Conservation (phyloP, 1,284 basidiomycete genomes). For the Xerocomus nothofagi region DNA sequence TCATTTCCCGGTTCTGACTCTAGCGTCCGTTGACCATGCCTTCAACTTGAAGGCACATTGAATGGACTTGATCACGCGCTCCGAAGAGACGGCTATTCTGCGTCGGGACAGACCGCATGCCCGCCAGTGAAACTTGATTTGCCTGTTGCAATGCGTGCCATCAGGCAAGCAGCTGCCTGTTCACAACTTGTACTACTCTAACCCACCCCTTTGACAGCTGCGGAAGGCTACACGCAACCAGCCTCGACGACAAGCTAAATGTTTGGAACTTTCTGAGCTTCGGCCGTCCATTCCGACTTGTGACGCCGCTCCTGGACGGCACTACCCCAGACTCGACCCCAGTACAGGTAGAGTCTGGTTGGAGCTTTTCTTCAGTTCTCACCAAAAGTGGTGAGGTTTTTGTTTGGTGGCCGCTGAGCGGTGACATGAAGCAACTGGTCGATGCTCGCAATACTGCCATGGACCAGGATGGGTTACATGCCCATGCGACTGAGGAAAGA, state of each 20-base stretch:
- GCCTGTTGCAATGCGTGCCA: constrained; percentile 53
- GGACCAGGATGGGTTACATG: constrained; percentile 43
- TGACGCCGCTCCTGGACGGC: constrained; percentile 49
- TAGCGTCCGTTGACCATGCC: constrained; percentile 6
- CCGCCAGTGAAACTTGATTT: constrained; percentile 58
- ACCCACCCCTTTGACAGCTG: constrained; percentile 47
- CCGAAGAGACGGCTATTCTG: constrained; percentile 56
- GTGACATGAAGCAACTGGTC: constrained; percentile 40
- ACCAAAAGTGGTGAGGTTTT: constrained; percentile 68
- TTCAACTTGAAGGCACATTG: constrained; percentile 56
- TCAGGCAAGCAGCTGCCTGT: constrained; percentile 49
- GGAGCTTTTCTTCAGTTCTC: constrained; percentile 71
- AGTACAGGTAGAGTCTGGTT: constrained; percentile 79
- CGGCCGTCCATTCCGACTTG: constrained; percentile 69
- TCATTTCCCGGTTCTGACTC: background rate
- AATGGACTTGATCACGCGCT: constrained; percentile 49
- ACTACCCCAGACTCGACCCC: constrained; percentile 48
- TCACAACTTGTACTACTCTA: constrained; percentile 10
- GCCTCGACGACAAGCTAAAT: constrained; percentile 54
- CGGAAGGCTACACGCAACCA: constrained; percentile 70
- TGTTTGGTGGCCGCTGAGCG: constrained; percentile 72
- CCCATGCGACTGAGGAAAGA: constrained; percentile 37
- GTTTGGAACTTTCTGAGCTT: constrained; percentile 76
- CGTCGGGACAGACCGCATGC: constrained; percentile 47
- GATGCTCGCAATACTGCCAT: constrained; percentile 45